Percentiles rank a stretch among this genome's conserved stretches.
These are phyloP conservation scores for Camellia japonica DNA, from an alignment of 148 eudicot species.

Conservation along the genomic window DNA sequence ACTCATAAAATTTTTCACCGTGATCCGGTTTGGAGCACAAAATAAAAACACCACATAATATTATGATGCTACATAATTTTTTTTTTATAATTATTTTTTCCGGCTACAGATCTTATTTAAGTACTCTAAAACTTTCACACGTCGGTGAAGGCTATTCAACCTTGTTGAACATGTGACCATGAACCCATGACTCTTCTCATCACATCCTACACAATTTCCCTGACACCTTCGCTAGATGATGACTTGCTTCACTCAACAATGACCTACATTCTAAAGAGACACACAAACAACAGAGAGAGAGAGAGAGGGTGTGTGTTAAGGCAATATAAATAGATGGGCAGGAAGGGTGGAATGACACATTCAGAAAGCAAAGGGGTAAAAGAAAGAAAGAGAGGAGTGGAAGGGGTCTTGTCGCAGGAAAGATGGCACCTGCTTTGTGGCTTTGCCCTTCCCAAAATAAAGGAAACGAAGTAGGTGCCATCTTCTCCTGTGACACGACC, in stretches of 20 bases:
- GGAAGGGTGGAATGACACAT: not conserved
- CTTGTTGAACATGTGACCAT: not conserved
- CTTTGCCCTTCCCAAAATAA: not conserved
- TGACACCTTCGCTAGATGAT: not conserved
- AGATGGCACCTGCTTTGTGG: conserved; percentile 16
- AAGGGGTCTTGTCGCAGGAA: conserved; percentile 21
- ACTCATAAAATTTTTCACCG: no score
- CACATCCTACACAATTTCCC: not conserved
- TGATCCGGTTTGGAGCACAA: no score
- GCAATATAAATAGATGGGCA: not conserved
- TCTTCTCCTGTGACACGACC: not conserved
- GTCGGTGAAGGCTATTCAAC: not conserved
- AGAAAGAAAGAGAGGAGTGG: not conserved
- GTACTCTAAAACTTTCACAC: not conserved
- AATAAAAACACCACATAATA: no score
- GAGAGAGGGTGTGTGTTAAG: no score
- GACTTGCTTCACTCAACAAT: not conserved
- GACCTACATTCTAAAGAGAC: no score
- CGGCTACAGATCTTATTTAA: not conserved
- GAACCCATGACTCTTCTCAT: not conserved
- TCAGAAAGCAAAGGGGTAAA: no score
- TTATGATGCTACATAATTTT: no score
- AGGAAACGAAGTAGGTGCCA: not conserved
- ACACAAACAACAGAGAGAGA: no score
- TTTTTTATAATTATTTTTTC: no score